Base-by-base conservation (phyloP, 1,139 yeast species). In the Kodamaea suecica region DNA sequence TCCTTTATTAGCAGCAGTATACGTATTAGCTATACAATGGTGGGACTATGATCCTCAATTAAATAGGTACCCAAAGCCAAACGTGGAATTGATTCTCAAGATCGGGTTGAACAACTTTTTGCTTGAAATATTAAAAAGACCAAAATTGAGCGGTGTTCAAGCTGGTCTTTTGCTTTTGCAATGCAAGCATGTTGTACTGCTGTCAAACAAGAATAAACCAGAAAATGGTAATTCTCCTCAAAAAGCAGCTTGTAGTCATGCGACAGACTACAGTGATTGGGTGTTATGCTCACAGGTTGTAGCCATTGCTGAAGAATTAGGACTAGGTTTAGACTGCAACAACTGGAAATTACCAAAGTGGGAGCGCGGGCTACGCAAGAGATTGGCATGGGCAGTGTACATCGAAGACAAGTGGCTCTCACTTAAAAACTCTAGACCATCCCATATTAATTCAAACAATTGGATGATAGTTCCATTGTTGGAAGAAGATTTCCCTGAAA, bases 351-450 rank as follows among this genome's bases (percentile, higher is more conserved):
- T 88, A 23, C 97, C 97, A 0, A 80, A 83, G 48, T 88, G 97
- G 97, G 97, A 88, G 53, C 69, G 95, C 35, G 92, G 94, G 2
- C 61, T 88, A 31, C 67, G 97, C 34, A 76, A 86, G 48, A 67
- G 96, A 37, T 61, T 88, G 34, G 95, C 95, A 0, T 88, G 97
- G 97, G 95, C 96, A 0, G 94, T 86, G 1, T 87, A 78, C 69
- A 67, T 84, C 38, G 95, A 86, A 57, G 95, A 86, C 50, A 86
- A 87, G 53, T 88, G 97, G 97, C 68, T 82, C 4, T 67, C 95
- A 1, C 61, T 87, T 29, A 76, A 78, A 40, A 92, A 86, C 51
- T 76, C 90, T 0, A 65, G 95, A 31, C 94, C 95, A 1, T 80
- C 95, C 0, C 95, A 86, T 59, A 71, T 77, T 5, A 64, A 76